phyloP scores from a whole-genome alignment of 208 protist genomes.

The Blastocrithidia nonstop region DNA sequence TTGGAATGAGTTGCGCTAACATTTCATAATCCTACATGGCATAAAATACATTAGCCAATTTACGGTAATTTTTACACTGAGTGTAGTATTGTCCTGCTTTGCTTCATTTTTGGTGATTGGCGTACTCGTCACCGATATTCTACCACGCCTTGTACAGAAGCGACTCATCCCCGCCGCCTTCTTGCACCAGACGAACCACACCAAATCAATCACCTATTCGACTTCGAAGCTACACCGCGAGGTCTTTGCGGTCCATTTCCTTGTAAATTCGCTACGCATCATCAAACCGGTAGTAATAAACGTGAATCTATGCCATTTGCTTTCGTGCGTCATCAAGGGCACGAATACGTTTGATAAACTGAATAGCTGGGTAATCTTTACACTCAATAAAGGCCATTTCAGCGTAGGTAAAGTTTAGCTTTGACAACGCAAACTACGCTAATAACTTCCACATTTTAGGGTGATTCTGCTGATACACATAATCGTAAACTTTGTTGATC shows the following conservation, averaged over 20 bases:
- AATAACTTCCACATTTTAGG: slow-evolving; percentile 86
- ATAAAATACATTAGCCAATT: slow-evolving; percentile 85
- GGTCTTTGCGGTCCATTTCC: slow-evolving; percentile 91
- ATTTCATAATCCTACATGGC: slow-evolving; percentile 86
- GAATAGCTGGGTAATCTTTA: slow-evolving; percentile 91
- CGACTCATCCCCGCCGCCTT: slow-evolving; percentile 85
- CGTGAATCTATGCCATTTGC: slow-evolving; percentile 92
- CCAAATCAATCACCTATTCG: slow-evolving; percentile 91
- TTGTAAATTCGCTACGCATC: slow-evolving; percentile 93
- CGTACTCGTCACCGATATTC: slow-evolving; percentile 93
- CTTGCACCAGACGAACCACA: slow-evolving; percentile 87
- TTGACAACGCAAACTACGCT: slow-evolving; percentile 84
- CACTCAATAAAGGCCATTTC: slow-evolving; percentile 90
- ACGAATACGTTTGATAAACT: slow-evolving; percentile 91
- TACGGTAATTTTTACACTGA: slow-evolving; percentile 81
- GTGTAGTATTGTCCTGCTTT: slow-evolving; percentile 92
- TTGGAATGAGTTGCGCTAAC: slow-evolving; percentile 76
- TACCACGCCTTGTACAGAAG: slow-evolving; percentile 82
- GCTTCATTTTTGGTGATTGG: slow-evolving; percentile 87
- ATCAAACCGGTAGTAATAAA: slow-evolving; percentile 92
- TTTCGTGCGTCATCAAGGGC: slow-evolving; percentile 85
- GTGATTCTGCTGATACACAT: slow-evolving; percentile 75
- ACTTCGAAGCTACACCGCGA: slow-evolving; percentile 88
- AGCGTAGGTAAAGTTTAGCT: slow-evolving; percentile 78
- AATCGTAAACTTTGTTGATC: slow-evolving; percentile 83